Percentiles rank a stretch among this genome's conserved stretches.
phyloP scores from a whole-genome alignment of 2,329 filamentous ascomycete genomes.

The Didymella glomerata region DNA sequence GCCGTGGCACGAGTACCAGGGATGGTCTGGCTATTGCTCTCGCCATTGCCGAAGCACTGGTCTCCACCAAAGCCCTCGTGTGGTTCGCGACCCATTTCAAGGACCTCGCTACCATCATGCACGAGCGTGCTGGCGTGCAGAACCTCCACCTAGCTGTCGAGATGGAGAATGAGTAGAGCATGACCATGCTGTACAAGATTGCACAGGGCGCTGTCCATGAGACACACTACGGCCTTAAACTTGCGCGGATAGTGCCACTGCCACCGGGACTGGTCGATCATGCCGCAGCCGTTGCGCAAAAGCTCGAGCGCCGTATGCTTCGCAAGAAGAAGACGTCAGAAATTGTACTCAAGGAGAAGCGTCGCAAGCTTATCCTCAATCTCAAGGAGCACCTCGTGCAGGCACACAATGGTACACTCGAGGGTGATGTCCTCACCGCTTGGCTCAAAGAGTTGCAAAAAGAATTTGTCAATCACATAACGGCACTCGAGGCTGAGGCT shows the following conservation, averaged over 20 bases:
- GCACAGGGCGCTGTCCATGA: constrained; percentile 74
- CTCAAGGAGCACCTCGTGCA: constrained; percentile 77
- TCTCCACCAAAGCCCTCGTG: constrained; percentile 78
- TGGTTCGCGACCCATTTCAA: constrained; percentile 96
- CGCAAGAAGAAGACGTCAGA: constrained; percentile 67
- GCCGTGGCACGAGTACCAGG: constrained; percentile 85
- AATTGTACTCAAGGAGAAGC: constrained; percentile 66
- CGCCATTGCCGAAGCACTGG: constrained; percentile 85
- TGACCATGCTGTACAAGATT: constrained; percentile 90
- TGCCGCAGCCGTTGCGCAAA: constrained; percentile 72
- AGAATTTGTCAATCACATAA: constrained; percentile 79
- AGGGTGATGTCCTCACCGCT: constrained; percentile 66
- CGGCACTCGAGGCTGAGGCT: constrained; percentile 65
- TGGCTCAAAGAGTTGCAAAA: constrained; percentile 75
- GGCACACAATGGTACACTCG: constrained; percentile 70
- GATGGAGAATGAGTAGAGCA: constrained; percentile 65
- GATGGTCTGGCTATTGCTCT: constrained; percentile 91
- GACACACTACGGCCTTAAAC: constrained; percentile 81
- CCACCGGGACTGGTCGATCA: constrained; percentile 71
- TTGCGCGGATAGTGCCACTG: constrained; percentile 78
- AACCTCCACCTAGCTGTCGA: constrained; percentile 83
- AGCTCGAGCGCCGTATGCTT: constrained; percentile 66
- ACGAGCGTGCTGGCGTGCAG: constrained; percentile 78
- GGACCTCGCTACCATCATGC: constrained; percentile 79
- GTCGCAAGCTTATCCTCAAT: constrained; percentile 76